These are phyloP conservation scores for Trichoderma semiorbis DNA, from an alignment of 2,329 filamentous ascomycete genomes.

Conservation along the genomic window DNA sequence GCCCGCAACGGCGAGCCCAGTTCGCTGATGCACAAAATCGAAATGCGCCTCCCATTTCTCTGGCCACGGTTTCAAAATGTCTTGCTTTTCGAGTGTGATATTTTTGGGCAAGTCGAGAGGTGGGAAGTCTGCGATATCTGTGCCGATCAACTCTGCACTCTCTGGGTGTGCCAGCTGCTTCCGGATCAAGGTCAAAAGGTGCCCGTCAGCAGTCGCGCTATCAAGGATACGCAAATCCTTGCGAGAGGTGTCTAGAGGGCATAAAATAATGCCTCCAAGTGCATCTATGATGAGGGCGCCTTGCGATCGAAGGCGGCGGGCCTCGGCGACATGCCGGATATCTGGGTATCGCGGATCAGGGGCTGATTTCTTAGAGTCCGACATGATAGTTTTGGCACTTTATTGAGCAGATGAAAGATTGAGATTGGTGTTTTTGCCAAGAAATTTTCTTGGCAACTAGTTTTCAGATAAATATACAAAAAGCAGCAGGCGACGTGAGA, in stretches of 20 bases:
- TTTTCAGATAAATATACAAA: neutral
- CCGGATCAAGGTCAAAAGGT: neutral
- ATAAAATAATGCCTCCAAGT: neutral
- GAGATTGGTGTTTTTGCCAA: neutral
- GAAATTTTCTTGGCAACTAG: neutral
- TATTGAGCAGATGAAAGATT: neutral
- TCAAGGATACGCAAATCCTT: neutral
- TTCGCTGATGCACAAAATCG: neutral
- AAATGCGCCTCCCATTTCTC: neutral
- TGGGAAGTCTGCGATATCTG: neutral
- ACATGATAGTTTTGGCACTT: neutral
- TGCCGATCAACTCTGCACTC: neutral
- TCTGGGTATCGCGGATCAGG: neutral
- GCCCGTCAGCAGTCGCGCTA: neutral
- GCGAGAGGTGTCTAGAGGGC: neutral
- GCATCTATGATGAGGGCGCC: neutral
- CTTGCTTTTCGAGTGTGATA: neutral
- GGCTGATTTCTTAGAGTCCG: neutral
- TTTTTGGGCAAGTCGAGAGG: neutral
- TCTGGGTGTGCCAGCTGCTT: neutral
- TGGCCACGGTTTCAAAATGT: neutral
- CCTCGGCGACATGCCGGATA: neutral
- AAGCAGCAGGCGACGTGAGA: neutral
- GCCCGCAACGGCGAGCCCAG: neutral
- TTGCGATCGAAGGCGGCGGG: neutral